A percentile compares a stretch with the other conserved stretches of the same genome.
These are phyloP conservation scores for Verticillium nonalfalfae DNA, from an alignment of 2,329 filamentous ascomycete genomes.

Conservation along the genomic window DNA sequence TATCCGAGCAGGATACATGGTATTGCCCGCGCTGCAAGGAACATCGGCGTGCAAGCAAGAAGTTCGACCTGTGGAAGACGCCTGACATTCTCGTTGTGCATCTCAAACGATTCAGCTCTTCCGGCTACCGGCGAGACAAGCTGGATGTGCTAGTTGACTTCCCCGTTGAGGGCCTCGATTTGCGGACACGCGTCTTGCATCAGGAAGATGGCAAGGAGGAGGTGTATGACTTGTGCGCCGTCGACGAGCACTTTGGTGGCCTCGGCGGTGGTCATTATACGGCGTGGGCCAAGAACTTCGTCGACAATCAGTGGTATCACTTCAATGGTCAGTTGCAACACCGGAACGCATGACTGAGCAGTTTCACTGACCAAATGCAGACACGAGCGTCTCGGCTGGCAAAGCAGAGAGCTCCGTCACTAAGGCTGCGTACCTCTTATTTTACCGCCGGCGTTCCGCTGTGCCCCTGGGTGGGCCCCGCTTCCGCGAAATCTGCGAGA, in stretches of 20 bases:
- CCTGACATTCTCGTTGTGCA: slow-evolving; percentile 94
- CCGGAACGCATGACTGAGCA: no score
- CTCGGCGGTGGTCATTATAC: slow-evolving; percentile 96
- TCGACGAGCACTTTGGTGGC: slow-evolving; percentile 93
- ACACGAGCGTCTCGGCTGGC: slow-evolving; percentile 63
- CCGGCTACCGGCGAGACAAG: slow-evolving; percentile 78
- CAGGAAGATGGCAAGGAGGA: slow-evolving; percentile 75
- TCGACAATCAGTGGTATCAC: slow-evolving; percentile 86
- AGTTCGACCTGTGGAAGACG: slow-evolving; percentile 93
- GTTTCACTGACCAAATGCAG: slow-evolving; percentile 45
- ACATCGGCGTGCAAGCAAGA: slow-evolving; percentile 86
- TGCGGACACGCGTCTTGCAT: slow-evolving; percentile 72
- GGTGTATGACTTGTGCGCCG: slow-evolving; percentile 87
- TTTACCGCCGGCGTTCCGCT: slow-evolving; percentile 83
- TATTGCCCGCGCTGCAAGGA: slow-evolving; percentile 96
- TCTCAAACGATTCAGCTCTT: slow-evolving; percentile 89
- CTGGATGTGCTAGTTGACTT: slow-evolving; percentile 88
- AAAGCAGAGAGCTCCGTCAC: slow-evolving; percentile 62
- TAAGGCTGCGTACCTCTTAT: slow-evolving; percentile 80
- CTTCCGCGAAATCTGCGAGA: slow-evolving; percentile 64
- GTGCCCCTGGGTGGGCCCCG: slow-evolving; percentile 71
- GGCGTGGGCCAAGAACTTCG: slow-evolving; percentile 87
- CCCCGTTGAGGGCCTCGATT: slow-evolving; percentile 78
- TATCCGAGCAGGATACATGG: slow-evolving; percentile 96
- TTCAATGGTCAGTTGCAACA: slow-evolving; percentile 70